Conservation (phyloP, 768 basidiomycete species). For the Arthromyces matolae region DNA sequence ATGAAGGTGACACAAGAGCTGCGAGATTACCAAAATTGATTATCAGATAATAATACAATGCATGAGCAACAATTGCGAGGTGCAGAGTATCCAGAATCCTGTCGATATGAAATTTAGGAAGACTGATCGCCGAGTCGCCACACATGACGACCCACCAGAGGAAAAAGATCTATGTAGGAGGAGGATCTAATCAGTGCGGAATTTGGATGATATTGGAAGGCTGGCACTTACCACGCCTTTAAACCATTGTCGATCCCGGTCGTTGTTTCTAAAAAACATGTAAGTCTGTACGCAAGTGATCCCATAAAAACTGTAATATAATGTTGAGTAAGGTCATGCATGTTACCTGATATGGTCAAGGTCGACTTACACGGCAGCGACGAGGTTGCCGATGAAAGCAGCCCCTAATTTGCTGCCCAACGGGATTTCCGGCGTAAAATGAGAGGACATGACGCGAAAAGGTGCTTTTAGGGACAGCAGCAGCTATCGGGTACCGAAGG, state of each 20-base stretch:
- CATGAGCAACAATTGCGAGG: conserved; percentile 11
- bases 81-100: conserved; percentile 18
- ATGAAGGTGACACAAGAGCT: conserved; percentile 1
- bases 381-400: background rate
- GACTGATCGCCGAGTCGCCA: background rate
- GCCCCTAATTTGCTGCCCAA: conserved; percentile 1
- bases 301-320: conserved; percentile 26
- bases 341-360: too few relatives aligned
- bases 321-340: too few relatives aligned
- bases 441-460: background rate
- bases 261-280: conserved; percentile 9
- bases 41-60: conserved; percentile 14
- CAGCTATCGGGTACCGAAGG: background rate
- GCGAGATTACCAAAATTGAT: conserved; percentile 12
- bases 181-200: background rate
- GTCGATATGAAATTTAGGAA: background rate
- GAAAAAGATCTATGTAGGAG: conserved; percentile 9
- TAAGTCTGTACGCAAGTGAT: conserved; percentile 17
- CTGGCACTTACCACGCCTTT: conserved; percentile 6
- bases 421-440: background rate
- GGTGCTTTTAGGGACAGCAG: too few relatives aligned
- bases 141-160: conserved; percentile 8
- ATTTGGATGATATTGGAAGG: background rate
- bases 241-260: conserved; percentile 6
- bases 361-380: background rate